Conservation (phyloP, 805 yeast species). For the Saccharomyces jurei region DNA sequence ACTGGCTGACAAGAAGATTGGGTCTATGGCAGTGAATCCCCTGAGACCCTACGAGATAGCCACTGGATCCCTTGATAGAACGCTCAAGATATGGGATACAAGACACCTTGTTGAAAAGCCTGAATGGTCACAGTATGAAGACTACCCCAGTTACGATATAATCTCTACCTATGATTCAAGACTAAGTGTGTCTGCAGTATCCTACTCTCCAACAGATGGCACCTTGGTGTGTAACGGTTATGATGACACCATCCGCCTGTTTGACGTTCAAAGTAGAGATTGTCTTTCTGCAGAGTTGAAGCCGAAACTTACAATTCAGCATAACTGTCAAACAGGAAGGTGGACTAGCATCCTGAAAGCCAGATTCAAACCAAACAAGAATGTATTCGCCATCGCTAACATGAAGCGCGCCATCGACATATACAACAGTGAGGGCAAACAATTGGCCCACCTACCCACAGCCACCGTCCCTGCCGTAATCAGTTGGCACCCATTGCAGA, state of each 20-base stretch:
- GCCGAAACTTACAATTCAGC: slow-evolving; percentile 63
- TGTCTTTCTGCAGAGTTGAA: slow-evolving; percentile 32
- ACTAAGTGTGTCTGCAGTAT: slow-evolving; percentile 75
- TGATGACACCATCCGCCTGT: slow-evolving; percentile 73
- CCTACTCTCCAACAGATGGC: slow-evolving; percentile 58
- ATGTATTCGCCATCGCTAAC: slow-evolving; percentile 85
- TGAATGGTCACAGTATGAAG: slow-evolving; percentile 53
- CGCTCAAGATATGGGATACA: slow-evolving; percentile 81
- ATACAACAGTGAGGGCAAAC: slow-evolving; percentile 67
- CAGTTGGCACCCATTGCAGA: slow-evolving; percentile 72
- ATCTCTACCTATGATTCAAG: slow-evolving; percentile 61
- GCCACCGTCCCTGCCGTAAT: slow-evolving; percentile 93
- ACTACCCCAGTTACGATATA: slow-evolving; percentile 31
- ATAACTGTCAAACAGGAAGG: slow-evolving; percentile 93
- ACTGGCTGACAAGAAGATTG: slow-evolving; percentile 84
- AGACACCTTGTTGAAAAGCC: slow-evolving; percentile 41
- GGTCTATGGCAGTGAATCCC: slow-evolving; percentile 81
- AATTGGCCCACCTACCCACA: slow-evolving; percentile 68
- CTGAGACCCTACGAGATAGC: slow-evolving; percentile 55
- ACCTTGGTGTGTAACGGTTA: slow-evolving; percentile 87
- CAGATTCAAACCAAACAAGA: slow-evolving; percentile 66
- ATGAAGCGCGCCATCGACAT: slow-evolving; percentile 86
- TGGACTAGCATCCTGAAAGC: slow-evolving; percentile 93
- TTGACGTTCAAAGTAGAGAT: slow-evolving; percentile 39
- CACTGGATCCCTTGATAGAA: slow-evolving; percentile 83